Base-by-base conservation (phyloP, 345 rosid genomes). In the Rhizophora apiculata region DNA sequence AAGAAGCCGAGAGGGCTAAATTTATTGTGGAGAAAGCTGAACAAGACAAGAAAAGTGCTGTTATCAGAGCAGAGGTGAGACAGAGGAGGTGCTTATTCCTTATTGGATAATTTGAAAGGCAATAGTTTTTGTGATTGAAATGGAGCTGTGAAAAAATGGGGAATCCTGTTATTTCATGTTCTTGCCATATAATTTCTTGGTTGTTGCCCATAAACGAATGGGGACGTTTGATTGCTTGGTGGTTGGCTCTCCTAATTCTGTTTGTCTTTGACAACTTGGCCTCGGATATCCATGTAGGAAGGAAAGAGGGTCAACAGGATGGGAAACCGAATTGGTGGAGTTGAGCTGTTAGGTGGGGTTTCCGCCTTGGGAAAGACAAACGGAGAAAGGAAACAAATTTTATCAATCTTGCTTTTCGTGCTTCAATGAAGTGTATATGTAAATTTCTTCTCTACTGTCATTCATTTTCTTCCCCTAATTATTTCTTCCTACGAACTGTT, bases 21-120 rank as follows among this genome's bases (percentile, higher is more conserved):
- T 94, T 89, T 70, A 85, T 91, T 3, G 96, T 91, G n/a, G 97
- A 93, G 67, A 93, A 93, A 72, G 98, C 97, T 39, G 95, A 93
- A 71, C 97, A 91, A 49, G 98, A 93, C 83, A 91, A 88, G 85
- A 89, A 32, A 79, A 93, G 96, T 82, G 97, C 96, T 49, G 78
- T 93, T 32, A 93, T 93, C 78, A 86, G 96, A 63, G 97, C 97
- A 1, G 86, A 94, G 96, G 98, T 91, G 60, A 73, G 79, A 51
- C 27, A 21, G 0, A 22, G 18, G 15, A 34, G n/a, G 1, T 56
- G 22, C 16, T 24, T 56, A 56, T 56, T 56, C 29, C 16, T 3
- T 24, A 22, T 56, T 11, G 16, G 18, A 56, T 0, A 27, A 16
- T 43, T 43, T 43, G 49, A 43, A 13, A 13, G 49, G 18, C 19